Base-by-base conservation (phyloP, 2,329 filamentous ascomycete genomes). In the Fusarium coffeatum region DNA sequence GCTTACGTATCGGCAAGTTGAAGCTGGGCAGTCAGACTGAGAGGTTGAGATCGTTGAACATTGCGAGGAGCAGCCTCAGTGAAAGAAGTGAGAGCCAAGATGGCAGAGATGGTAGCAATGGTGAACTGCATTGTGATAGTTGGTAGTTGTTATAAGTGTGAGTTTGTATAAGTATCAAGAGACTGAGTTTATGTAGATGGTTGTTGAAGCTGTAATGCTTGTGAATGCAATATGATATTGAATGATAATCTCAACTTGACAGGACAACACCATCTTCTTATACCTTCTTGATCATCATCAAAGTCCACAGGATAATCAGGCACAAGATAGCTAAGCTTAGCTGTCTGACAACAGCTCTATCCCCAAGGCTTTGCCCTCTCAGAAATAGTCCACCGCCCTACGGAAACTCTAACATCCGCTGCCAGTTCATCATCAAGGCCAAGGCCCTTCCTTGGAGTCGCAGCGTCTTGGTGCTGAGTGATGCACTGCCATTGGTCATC, bases 81-180 rank as follows among this genome's bases (percentile, higher is more conserved):
- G 22, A 77, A 50, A 40, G 81, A 77, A 64, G 79, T 77, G 55
- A 80, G 78, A 61, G 81, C 80, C 78, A 85, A 66, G 69, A 83
- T 72, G 75, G 79, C 74, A 41, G 80, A 72, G 62, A 78, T 71
- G 69, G 78, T 69, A 55, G 77, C 59, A 42, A 77, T 64, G n/a
- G 72, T 68, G 66, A 75, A 76, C 60, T 72, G 61, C 73, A 75
- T 73, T 55, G 71, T 81, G 76, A 78, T 76, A 46, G 73, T 83
- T 83, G 23, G 12, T 59, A 18, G 22, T 59, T 47, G 55, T 48
- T 22, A 27, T 42, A 45, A 11, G 42, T 28, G 16, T 47, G 12
- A 22, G 43, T 28, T 59, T 27, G 3, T 28, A 8, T 5, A 13
- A 13, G 13, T 45, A 27, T 32, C 4, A 16, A 13, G 22, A 40